A percentile compares a stretch with the other conserved stretches of the same genome.
phyloP scores from a whole-genome alignment of 306 rosid genomes.

The Crataegus laevigata region DNA sequence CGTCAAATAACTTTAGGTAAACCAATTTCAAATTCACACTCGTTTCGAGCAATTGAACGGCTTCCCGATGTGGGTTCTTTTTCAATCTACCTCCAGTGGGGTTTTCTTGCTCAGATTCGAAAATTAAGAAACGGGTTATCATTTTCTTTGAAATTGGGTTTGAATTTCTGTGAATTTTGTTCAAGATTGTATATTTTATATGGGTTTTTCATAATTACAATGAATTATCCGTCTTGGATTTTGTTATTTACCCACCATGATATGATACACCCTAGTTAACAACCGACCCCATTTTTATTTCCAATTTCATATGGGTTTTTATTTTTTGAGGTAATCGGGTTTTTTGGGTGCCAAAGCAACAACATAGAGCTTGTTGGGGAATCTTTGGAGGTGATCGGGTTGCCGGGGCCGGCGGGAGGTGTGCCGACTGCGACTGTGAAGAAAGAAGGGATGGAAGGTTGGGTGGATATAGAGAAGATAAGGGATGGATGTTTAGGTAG shows the following conservation, averaged over 20 bases:
- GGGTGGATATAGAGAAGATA: no score
- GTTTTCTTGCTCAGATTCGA: neutral
- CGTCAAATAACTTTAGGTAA: slow-evolving; percentile 84
- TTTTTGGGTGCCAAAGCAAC: no score
- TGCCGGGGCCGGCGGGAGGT: no score
- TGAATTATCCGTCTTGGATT: neutral
- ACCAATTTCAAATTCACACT: neutral
- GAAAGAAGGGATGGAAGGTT: no score
- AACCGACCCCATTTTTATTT: neutral
- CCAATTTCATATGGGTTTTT: neutral
- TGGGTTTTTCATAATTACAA: neutral
- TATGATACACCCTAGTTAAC: neutral
- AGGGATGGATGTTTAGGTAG: no score
- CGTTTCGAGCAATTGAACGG: neutral
- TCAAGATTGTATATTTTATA: slow-evolving; percentile 1
- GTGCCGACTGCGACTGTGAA: no score
- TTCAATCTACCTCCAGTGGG: neutral
- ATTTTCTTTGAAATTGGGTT: neutral
- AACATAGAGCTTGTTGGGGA: no score
- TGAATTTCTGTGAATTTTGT: neutral
- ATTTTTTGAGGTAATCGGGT: no score
- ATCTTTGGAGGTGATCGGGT: no score
- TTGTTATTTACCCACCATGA: neutral
- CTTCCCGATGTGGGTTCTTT: slow-evolving; percentile 1
- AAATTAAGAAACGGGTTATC: neutral